phyloP scores from a whole-genome alignment of 345 rosid species.

The Brassica napus region DNA sequence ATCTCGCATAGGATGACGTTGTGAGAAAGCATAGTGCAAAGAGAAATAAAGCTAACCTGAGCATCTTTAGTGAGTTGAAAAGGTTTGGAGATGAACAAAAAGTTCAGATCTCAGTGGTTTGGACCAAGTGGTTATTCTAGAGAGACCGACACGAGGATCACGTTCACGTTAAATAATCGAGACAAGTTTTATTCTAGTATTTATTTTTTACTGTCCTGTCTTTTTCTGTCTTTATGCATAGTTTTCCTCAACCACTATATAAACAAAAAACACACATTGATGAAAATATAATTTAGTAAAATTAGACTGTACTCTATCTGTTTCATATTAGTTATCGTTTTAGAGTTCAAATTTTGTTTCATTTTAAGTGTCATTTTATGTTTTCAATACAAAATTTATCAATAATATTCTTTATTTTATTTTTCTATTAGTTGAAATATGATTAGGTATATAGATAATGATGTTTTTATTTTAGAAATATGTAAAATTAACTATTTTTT shows the following conservation, averaged over 20 bases:
- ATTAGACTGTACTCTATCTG: background rate
- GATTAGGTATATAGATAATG: too few relatives aligned
- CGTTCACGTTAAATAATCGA: background rate
- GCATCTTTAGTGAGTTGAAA: conserved; percentile 14
- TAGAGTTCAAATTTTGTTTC: too few relatives aligned
- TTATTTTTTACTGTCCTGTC: background rate
- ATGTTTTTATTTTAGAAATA: too few relatives aligned
- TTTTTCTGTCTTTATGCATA: background rate
- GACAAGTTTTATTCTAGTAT: background rate
- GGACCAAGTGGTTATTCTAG: background rate
- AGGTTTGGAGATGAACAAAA: background rate
- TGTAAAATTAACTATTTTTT: too few relatives aligned
- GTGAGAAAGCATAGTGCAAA: conserved; percentile 23
- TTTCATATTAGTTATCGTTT: too few relatives aligned
- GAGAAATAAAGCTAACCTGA: conserved; percentile 33
- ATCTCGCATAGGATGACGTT: conserved; percentile 32
- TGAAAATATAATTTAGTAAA: background rate
- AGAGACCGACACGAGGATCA: conserved; percentile 28
- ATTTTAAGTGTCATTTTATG: too few relatives aligned
- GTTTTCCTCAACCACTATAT: background rate
- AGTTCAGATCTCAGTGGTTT: conserved; percentile 26
- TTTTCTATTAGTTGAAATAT: too few relatives aligned
- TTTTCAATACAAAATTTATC: too few relatives aligned
- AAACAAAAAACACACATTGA: background rate
- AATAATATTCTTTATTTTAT: too few relatives aligned